Evolutionary conservation across 106 monocot genomes (phyloP), one percentile per base, ranked within the genome.

Genomic region (Alisma plantagoaquatica): DNA sequence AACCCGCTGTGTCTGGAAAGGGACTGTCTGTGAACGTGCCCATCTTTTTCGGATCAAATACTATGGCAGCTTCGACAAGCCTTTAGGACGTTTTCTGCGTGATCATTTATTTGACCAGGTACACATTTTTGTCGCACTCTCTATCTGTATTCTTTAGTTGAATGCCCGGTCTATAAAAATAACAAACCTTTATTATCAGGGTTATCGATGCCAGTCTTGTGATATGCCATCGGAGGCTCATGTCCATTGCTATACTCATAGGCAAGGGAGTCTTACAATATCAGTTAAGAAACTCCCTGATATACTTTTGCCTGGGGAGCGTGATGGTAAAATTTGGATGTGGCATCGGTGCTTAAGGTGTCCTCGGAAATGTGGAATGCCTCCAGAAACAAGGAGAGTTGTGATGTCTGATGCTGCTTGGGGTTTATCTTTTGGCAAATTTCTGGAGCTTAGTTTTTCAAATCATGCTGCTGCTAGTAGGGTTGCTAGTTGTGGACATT

Each of bases 381-480:
- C 92, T 23, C 86, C 82, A 21, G 71, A 76, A 31, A 92, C 76
- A 56, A 59, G 71, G 43, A 79, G 92, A 67, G 72, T 92, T 28
- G 76, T 92, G 25, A 79, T 92, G 86, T 92, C 92, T 65, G 86
- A 92, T 79, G 92, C 92, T 54, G 92, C 83, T 20, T 92, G 86
- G 92, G 86, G 92, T 22, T 71, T 92, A 46, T 87, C 86, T 23
- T 87, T 92, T 66, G 92, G 92, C 8, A 92, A 92, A 74, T 87
- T 87, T 72, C 62, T 92, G 70, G 92, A 87, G 62, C 77, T 92
- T 29, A 92, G 86, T 59, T 92, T 92, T 77, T 92, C 86, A 25
- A 92, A 92, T 76, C 82, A 92, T 72, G 79, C 76, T 41, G 86
- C 92, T 47, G 82, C 92, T 18, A 92, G 82, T 67, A 76, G 92